Percentiles rank a stretch among this genome's conserved stretches.
Evolutionary conservation across 805 yeast genomes (phyloP).

Genomic region (Hanseniaspora guilliermondii): DNA sequence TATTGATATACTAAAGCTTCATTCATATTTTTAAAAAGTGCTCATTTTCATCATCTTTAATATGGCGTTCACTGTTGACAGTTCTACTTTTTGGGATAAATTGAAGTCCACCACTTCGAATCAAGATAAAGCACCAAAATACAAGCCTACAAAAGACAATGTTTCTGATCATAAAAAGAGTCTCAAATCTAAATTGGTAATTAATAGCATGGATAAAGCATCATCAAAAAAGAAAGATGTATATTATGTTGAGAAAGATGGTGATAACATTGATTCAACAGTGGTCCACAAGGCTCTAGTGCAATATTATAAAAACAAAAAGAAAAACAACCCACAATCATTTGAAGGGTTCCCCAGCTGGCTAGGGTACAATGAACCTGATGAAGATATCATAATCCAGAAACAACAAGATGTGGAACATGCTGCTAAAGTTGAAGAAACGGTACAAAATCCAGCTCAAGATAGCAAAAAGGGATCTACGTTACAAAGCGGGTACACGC

Average conservation of each 20-base stretch:
- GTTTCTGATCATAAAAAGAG: not conserved
- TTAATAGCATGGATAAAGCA: not conserved
- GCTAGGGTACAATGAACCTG: slow-evolving; percentile 25
- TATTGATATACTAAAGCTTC: no score
- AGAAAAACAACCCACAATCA: slow-evolving; percentile 17
- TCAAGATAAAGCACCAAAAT: not conserved
- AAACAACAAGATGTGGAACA: slow-evolving; percentile 19
- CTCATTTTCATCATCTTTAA: not conserved
- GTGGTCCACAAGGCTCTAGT: slow-evolving; percentile 35
- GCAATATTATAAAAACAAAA: slow-evolving; percentile 27
- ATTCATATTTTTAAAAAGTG: no score
- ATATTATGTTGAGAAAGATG: slow-evolving; percentile 30
- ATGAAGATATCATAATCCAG: slow-evolving; percentile 22
- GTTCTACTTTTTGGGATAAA: slow-evolving; percentile 23
- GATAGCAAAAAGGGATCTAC: not conserved
- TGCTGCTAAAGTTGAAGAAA: no score
- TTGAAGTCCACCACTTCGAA: slow-evolving; percentile 25
- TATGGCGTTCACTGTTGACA: not conserved
- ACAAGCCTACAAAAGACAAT: not conserved
- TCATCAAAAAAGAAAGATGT: not conserved
- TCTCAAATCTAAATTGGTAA: not conserved
- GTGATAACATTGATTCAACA: slow-evolving; percentile 32
- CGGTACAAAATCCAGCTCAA: not conserved
- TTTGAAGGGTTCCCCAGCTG: slow-evolving; percentile 29
- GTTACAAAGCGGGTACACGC: slow-evolving; percentile 5